A percentile compares a stretch with the other conserved stretches of the same genome.
Evolutionary conservation across 2,329 filamentous ascomycete species (phyloP).

Genomic region (Didymella lethalis): DNA sequence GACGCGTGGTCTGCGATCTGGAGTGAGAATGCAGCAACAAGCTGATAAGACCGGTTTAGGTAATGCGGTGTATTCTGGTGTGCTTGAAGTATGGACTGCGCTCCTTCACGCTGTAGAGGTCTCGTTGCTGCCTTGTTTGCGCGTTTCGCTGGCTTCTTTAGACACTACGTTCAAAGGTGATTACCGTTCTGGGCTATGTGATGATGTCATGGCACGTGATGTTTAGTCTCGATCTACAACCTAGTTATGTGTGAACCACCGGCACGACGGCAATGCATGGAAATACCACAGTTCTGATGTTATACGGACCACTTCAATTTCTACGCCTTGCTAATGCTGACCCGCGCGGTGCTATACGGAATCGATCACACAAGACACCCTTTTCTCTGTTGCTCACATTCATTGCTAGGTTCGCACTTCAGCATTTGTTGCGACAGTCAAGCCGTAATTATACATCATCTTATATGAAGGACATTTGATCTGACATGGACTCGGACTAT

Average conservation of each 20-base stretch:
- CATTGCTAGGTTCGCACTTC: not conserved
- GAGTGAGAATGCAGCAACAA: not conserved
- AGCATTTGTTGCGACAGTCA: not conserved
- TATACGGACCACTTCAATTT: not conserved
- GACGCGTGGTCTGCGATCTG: constrained; percentile 2
- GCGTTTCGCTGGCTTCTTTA: constrained; percentile 30
- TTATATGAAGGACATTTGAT: not conserved
- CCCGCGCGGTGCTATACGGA: not conserved
- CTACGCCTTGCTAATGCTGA: not conserved
- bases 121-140: constrained; percentile 36
- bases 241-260: not conserved
- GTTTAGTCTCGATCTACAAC: not conserved
- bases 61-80: not conserved
- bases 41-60: not conserved
- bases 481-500: not conserved
- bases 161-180: constrained; percentile 18
- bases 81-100: not conserved
- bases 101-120: not conserved
- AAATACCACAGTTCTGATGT: not conserved
- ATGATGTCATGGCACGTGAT: constrained; percentile 41
- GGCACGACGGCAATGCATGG: not conserved
- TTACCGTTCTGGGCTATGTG: constrained; percentile 29
- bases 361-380: not conserved
- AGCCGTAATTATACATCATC: not conserved
- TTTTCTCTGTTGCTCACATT: not conserved